Evolutionary conservation across 805 yeast species (phyloP).

Genomic region (Millerago galiae): DNA sequence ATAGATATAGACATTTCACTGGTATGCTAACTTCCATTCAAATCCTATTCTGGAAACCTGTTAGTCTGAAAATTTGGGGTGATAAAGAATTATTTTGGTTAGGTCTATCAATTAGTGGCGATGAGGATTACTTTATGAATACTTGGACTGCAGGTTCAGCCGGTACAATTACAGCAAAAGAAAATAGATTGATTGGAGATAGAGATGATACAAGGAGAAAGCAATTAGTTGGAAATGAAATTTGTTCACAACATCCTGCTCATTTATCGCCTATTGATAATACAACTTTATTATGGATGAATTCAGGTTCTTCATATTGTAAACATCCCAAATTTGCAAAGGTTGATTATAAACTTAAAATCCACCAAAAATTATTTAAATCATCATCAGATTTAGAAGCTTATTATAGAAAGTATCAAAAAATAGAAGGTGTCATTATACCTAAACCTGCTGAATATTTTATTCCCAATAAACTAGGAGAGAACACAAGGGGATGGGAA

Average conservation of each 20-base stretch:
- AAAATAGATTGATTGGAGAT: conserved; percentile 10
- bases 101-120: conserved; percentile 48
- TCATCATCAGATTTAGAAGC: conserved; percentile 22
- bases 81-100: conserved; percentile 67
- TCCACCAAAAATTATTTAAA: conserved; percentile 1
- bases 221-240: conserved; percentile 29
- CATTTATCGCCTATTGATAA: conserved; percentile 45
- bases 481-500: conserved; percentile 39
- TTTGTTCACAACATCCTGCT: conserved; percentile 58
- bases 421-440: conserved; percentile 37
- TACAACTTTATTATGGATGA: conserved; percentile 48
- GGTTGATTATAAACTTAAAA: conserved; percentile 24
- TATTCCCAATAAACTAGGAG: conserved; percentile 27
- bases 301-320: conserved; percentile 52
- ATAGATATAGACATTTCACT: conserved; percentile 41
- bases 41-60: conserved; percentile 33
- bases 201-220: conserved; percentile 12
- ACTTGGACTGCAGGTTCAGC: conserved; percentile 47
- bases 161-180: conserved; percentile 35
- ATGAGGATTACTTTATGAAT: conserved; percentile 48
- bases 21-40: conserved; percentile 39
- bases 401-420: conserved; percentile 31
- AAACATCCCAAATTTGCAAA: conserved; percentile 27
- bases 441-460: conserved; percentile 40
- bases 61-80: conserved; percentile 49